Evolutionary conservation across 129 eudicot genomes (phyloP).

Genomic region (Centella asiatica): DNA sequence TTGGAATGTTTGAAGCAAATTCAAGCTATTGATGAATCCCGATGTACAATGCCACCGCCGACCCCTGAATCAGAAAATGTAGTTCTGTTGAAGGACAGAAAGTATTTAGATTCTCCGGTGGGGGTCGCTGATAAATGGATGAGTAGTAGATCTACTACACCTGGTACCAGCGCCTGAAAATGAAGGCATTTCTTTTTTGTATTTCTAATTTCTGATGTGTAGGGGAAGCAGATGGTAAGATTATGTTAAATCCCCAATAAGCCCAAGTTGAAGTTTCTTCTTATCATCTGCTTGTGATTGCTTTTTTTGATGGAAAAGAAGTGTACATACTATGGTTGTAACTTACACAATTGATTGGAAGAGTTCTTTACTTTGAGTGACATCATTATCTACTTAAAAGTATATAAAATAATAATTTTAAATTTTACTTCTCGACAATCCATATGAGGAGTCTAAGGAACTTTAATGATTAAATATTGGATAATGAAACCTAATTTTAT

Average conservation of each 20-base stretch:
- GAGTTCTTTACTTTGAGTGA: no score
- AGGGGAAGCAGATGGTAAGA: neutral
- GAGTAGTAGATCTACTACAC: constrained; percentile 38
- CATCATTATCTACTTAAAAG: no score
- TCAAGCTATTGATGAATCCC: constrained; percentile 10
- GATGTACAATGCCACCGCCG: constrained; percentile 15
- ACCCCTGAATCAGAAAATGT: constrained; percentile 44
- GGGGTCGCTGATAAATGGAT: constrained; percentile 41
- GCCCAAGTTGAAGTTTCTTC: neutral
- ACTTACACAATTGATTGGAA: neutral
- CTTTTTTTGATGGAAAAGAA: neutral
- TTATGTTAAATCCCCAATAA: neutral
- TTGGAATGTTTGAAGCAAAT: constrained; percentile 37
- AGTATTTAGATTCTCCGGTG: constrained; percentile 31
- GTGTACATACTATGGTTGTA: neutral
- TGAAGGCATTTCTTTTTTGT: no score
- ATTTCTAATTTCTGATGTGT: neutral
- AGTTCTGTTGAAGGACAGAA: constrained; percentile 32
- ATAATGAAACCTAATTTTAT: no score
- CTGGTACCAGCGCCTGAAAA: constrained; percentile 23
- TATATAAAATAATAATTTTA: no score
- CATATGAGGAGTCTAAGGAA: no score
- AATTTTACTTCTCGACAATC: no score
- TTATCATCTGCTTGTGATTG: neutral
- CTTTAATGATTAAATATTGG: no score